Conservation (phyloP, 805 yeast species). For the Millerozyma miso region DNA sequence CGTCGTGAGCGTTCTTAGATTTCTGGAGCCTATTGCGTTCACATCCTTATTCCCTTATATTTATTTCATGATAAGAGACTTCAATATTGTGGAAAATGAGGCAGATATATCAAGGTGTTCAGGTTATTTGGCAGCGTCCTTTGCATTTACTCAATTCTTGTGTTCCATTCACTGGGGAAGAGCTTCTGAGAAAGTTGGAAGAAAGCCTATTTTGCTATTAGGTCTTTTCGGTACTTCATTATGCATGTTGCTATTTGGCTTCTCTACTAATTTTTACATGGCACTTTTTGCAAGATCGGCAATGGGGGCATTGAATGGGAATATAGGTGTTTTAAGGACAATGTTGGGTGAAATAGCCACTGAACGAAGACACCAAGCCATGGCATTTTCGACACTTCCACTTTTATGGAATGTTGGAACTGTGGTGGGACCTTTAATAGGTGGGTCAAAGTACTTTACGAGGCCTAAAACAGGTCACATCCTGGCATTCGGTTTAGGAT, state of each 20-base stretch:
- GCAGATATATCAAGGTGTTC: slow-evolving; percentile 57
- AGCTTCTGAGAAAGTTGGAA: slow-evolving; percentile 50
- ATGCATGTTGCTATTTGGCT: slow-evolving; percentile 49
- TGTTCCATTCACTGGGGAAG: slow-evolving; percentile 61
- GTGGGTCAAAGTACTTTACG: slow-evolving; percentile 47
- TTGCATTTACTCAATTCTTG: slow-evolving; percentile 56
- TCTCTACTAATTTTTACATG: slow-evolving; percentile 46
- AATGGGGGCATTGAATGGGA: slow-evolving; percentile 60
- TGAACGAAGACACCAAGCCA: slow-evolving; percentile 55
- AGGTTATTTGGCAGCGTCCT: slow-evolving; percentile 59
- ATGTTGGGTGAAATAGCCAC: slow-evolving; percentile 56
- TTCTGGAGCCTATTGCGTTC: slow-evolving; percentile 61
- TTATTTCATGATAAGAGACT: slow-evolving; percentile 28
- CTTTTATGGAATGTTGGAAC: slow-evolving; percentile 58
- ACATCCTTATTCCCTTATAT: slow-evolving; percentile 62
- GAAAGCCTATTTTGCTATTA: slow-evolving; percentile 48
- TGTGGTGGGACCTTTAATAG: slow-evolving; percentile 59
- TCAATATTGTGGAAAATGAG: slow-evolving; percentile 31
- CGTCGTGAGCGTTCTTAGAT: slow-evolving; percentile 41
- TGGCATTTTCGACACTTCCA: slow-evolving; percentile 61
- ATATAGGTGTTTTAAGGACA: slow-evolving; percentile 62
- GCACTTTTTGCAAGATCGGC: slow-evolving; percentile 51
- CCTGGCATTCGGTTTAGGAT: neutral
- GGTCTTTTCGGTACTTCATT: slow-evolving; percentile 53
- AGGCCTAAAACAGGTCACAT: slow-evolving; percentile 26